Evolutionary conservation across 768 basidiomycete species (phyloP).

Genomic region (Mycena epipterygia): DNA sequence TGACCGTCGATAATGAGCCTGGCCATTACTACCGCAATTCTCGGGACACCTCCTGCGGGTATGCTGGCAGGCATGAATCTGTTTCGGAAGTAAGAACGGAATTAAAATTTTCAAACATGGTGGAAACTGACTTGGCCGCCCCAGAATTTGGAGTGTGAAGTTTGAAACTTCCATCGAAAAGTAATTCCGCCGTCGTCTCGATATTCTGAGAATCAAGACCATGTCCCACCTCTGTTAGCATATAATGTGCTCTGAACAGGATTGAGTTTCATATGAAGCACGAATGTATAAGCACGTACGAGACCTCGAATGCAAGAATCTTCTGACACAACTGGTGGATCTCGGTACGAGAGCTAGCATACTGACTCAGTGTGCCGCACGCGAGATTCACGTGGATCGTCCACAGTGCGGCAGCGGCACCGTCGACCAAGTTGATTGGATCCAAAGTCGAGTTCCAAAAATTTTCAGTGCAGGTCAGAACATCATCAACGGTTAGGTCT

Average conservation of each 20-base stretch:
- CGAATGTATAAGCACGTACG: conserved; percentile 32
- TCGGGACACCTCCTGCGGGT: conserved; percentile 40
- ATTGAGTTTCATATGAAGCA: background rate
- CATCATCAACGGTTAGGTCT: conserved; percentile 49
- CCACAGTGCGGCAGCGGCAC: conserved; percentile 46
- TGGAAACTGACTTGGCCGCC: conserved; percentile 41
- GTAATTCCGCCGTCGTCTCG: conserved; percentile 42
- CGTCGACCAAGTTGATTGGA: conserved; percentile 47
- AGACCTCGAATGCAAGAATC: conserved; percentile 41
- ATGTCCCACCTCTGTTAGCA: conserved; percentile 47
- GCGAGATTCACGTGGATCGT: conserved; percentile 53
- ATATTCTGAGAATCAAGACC: conserved; percentile 44
- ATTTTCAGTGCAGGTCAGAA: conserved; percentile 44
- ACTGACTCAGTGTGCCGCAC: conserved; percentile 49
- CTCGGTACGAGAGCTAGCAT: conserved; percentile 38
- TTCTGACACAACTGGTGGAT: conserved; percentile 40
- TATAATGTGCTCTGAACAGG: conserved; percentile 41
- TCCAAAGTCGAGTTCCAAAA: conserved; percentile 52
- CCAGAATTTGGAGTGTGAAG: conserved; percentile 40
- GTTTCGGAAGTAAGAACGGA: background rate
- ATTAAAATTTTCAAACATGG: background rate
- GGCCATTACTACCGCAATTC: conserved; percentile 47
- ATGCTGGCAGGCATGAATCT: conserved; percentile 50
- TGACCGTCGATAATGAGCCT: conserved; percentile 36
- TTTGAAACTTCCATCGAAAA: conserved; percentile 39